Base-by-base conservation (phyloP, 1,284 basidiomycete species). In the Caloboletus inedulis region DNA sequence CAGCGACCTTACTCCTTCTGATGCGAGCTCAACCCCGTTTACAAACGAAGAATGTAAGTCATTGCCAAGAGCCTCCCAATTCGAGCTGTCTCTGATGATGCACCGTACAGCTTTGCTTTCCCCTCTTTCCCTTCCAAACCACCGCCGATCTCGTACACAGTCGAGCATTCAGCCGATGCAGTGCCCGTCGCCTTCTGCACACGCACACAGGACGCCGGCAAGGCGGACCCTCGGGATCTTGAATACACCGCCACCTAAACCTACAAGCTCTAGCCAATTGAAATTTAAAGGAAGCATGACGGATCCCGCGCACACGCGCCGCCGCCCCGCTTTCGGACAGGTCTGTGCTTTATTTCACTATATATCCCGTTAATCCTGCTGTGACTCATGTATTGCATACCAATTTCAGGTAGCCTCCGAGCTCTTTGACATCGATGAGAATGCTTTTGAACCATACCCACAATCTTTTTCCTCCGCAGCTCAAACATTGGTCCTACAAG, bases 371-470 rank as follows among this genome's bases (percentile, higher is more conserved):
- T 49, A 51, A 53, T 50, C 51, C 37, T 48, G 18, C 23, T 40
- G 41, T 70, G 63, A 70, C 65, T 65, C 63, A 62, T 43, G 10
- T 6, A 47, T 49, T 37, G 34, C 43, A 31, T 50, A 30, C 54
- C 43, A 69, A 59, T 71, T 70, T 49, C 71, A 74, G 55, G 69
- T 76, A 60, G 75, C 75, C 46, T 75, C 79, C 23, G 79, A 86
- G 34, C 72, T 88, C 47, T 88, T 85, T 62, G 83, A 88, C 62
- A 88, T 88, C 57, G 82, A 87, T 59, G 85, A 88, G 65, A 81
- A 84, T 60, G 80, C 82, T 57, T 79, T 77, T 60, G 78, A 72
- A 57, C 75, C 76, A 0, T 81, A 80, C 44, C 73, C 73, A 43
- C 72, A 73, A 43, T 66, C 70, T 23, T 78, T 77, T 52, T 72